Evolutionary conservation across 106 monocot species (phyloP).

Genomic region (Triglochin maritima): DNA sequence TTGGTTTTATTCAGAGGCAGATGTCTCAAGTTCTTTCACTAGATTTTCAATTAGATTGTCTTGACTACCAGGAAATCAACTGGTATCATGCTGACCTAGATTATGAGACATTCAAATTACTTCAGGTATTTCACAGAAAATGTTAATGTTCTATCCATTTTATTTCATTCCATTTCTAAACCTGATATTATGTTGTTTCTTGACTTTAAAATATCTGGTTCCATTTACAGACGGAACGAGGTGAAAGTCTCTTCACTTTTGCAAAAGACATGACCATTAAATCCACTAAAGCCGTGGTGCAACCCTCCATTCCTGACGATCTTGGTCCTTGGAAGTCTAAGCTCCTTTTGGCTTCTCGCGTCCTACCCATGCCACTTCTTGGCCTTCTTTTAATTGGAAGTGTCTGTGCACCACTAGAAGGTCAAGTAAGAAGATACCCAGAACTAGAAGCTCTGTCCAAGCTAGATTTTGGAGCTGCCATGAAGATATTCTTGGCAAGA

Average conservation of each 20-base stretch:
- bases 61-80: slow-evolving; percentile 58
- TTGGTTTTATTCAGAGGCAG: slow-evolving; percentile 86
- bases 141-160: neutral
- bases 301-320: slow-evolving; percentile 44
- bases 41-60: slow-evolving; percentile 86
- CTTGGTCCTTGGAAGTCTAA: slow-evolving; percentile 81
- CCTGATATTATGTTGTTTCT: too few relatives aligned
- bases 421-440: slow-evolving; percentile 26
- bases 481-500: slow-evolving; percentile 85
- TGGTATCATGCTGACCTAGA: slow-evolving; percentile 94
- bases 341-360: slow-evolving; percentile 65
- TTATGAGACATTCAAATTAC: slow-evolving; percentile 70
- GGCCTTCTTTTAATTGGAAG: slow-evolving; percentile 65
- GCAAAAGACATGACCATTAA: slow-evolving; percentile 70
- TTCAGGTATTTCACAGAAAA: slow-evolving; percentile 41
- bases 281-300: slow-evolving; percentile 67
- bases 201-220: too few relatives aligned
- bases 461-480: slow-evolving; percentile 75
- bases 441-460: slow-evolving; percentile 68
- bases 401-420: slow-evolving; percentile 49
- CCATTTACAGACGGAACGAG: slow-evolving; percentile 61
- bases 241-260: slow-evolving; percentile 82
- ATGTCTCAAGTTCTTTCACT: slow-evolving; percentile 73
- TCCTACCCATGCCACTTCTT: slow-evolving; percentile 92
- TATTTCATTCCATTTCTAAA: neutral